Conservation (phyloP, 2,329 filamentous ascomycete genomes). For the Gaeumannomyces sp. region DNA sequence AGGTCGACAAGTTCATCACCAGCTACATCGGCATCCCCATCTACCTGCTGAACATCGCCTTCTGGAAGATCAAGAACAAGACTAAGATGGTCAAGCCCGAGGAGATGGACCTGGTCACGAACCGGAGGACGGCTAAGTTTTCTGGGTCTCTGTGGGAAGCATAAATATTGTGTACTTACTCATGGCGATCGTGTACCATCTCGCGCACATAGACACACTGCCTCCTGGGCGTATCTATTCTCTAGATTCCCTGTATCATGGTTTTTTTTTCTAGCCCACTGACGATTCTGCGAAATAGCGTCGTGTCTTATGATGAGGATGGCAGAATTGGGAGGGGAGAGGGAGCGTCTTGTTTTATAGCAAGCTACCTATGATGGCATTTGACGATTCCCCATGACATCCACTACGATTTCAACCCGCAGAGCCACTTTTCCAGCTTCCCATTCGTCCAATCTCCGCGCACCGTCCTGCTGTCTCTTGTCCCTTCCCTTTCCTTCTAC, state of each 20-base stretch:
- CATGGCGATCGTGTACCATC: no score
- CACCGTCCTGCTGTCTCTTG: no score
- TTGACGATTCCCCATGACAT: not conserved
- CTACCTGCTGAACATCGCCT: conserved; percentile 51
- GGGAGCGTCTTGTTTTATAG: not conserved
- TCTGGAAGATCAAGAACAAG: conserved; percentile 57
- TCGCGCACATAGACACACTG: not conserved
- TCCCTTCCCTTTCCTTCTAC: no score
- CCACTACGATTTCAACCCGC: no score
- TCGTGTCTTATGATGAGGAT: no score
- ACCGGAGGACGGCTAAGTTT: conserved; percentile 4
- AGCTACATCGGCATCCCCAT: conserved; percentile 36
- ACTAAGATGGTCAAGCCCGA: conserved; percentile 45
- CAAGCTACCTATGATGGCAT: not conserved
- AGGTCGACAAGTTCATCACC: conserved; percentile 57
- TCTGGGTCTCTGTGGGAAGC: no score
- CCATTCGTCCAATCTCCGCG: no score
- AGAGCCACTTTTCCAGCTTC: no score
- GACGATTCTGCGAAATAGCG: not conserved
- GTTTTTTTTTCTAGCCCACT: not conserved
- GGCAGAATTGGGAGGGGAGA: not conserved
- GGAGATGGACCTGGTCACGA: conserved; percentile 40
- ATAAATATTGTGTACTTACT: no score
- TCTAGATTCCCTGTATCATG: not conserved
- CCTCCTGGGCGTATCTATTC: not conserved